These are phyloP conservation scores for Nemania sp. DNA, from an alignment of 2,329 filamentous ascomycete species.

Conservation along the genomic window DNA sequence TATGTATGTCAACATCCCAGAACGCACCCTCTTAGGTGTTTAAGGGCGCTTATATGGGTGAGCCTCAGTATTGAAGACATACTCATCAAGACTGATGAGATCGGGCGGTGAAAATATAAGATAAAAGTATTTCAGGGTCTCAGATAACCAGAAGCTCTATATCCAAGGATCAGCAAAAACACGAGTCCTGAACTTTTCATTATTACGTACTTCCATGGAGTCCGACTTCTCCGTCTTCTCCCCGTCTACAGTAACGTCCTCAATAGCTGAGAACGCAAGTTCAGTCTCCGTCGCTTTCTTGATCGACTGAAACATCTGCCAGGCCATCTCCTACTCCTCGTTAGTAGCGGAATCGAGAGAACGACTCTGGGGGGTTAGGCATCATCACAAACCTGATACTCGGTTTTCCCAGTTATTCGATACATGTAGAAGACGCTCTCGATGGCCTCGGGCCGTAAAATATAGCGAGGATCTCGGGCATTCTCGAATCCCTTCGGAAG, in stretches of 20 bases:
- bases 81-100: conserved; percentile 70
- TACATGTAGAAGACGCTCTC: conserved; percentile 51
- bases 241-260: conserved; percentile 31
- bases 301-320: conserved; percentile 50
- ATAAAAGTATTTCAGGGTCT: conserved; percentile 67
- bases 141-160: conserved; percentile 73
- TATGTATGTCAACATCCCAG: background rate
- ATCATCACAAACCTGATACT: conserved; percentile 38
- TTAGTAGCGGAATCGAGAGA: background rate
- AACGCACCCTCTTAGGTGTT: conserved; percentile 10
- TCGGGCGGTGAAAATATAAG: conserved; percentile 64
- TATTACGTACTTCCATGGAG: conserved; percentile 47
- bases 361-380: background rate
- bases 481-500: conserved; percentile 63
- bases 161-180: background rate
- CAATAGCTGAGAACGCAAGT: conserved; percentile 35
- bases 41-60: conserved; percentile 47
- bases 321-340: conserved; percentile 43
- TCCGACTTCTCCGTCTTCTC: conserved; percentile 27
- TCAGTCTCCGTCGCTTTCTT: conserved; percentile 44
- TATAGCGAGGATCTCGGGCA: conserved; percentile 53
- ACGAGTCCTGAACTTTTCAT: background rate
- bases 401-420: conserved; percentile 47
- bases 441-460: conserved; percentile 51
- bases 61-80: conserved; percentile 61